Evolutionary conservation across 352 stramenopile species (phyloP).

Genomic region (Globisporangium nagaii): DNA sequence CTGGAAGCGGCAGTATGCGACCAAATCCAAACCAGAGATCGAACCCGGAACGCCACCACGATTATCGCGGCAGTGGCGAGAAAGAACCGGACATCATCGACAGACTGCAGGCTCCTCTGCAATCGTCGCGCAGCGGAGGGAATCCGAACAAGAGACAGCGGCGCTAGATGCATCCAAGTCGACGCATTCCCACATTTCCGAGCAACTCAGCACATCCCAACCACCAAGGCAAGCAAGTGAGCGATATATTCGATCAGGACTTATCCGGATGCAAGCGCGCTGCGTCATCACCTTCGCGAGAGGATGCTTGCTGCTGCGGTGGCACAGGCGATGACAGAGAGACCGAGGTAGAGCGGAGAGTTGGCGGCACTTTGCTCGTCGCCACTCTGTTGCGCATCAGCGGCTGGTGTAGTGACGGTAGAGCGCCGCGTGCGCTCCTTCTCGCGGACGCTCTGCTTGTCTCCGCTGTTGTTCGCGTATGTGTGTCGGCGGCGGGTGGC

Average conservation of each 20-base stretch:
- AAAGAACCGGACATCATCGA: slow-evolving; percentile 2
- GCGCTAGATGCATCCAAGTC: not conserved
- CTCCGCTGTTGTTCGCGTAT: slow-evolving; percentile 14
- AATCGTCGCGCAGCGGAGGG: not conserved
- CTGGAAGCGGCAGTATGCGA: not conserved
- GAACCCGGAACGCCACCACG: not conserved
- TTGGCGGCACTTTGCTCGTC: slow-evolving; percentile 8
- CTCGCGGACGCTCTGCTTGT: not conserved
- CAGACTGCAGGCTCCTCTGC: slow-evolving; percentile 8
- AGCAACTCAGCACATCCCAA: not conserved
- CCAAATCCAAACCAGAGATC: not conserved
- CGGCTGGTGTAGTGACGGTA: not conserved
- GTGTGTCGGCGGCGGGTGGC: slow-evolving; percentile 12
- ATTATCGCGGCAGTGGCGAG: not conserved
- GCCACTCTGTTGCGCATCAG: not conserved
- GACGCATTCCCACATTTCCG: not conserved
- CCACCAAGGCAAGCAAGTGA: too few species aligned
- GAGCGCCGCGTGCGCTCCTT: slow-evolving; percentile 6
- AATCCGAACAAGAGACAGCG: slow-evolving; percentile 9
- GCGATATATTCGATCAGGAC: not conserved
- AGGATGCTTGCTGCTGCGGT: slow-evolving; percentile 35
- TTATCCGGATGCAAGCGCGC: not conserved
- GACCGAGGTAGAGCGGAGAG: slow-evolving; percentile 33
- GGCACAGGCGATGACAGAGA: slow-evolving; percentile 48
- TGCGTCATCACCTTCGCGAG: slow-evolving; percentile 32